Percentiles rank a stretch among this genome's conserved stretches.
Evolutionary conservation across 768 basidiomycete species (phyloP).

Genomic region (Cystofilobasidium capitatum): DNA sequence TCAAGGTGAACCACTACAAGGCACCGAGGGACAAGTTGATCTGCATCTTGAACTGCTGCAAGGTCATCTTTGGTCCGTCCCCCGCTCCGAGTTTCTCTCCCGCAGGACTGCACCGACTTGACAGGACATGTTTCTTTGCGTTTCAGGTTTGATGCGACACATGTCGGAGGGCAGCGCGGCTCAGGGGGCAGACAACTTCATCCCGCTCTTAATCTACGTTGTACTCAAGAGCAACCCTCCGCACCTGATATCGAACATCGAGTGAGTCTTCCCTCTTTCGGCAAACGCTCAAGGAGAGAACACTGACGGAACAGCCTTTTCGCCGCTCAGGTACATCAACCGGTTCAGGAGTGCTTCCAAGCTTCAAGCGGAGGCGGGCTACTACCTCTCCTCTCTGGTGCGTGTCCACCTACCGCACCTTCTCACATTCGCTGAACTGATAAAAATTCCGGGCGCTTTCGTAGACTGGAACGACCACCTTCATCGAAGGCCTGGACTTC

Average conservation of each 20-base stretch:
- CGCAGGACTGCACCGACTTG: background rate
- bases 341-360: constrained; percentile 84
- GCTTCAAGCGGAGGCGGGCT: constrained; percentile 88
- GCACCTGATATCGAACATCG: constrained; percentile 86
- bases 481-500: constrained; percentile 97
- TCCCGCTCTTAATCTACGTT: constrained; percentile 87
- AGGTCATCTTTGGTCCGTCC: constrained; percentile 88
- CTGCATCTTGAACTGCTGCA: constrained; percentile 93
- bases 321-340: constrained; percentile 67
- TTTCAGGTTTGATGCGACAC: constrained; percentile 64
- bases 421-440: background rate
- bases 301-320: background rate
- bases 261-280: constrained; percentile 46
- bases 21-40: constrained; percentile 97
- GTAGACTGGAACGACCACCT: constrained; percentile 91
- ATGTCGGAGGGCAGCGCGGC: constrained; percentile 50
- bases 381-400: constrained; percentile 91
- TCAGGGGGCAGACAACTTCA: constrained; percentile 82
- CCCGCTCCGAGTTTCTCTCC: no score
- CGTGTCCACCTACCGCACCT: constrained; percentile 33
- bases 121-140: background rate
- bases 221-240: constrained; percentile 90
- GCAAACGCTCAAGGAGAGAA: constrained; percentile 34
- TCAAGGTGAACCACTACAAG: constrained; percentile 98
- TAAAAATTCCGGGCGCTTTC: background rate